A percentile compares a stretch with the other conserved stretches of the same genome.
These are phyloP conservation scores for Tephrocybe sp. DNA, from an alignment of 768 basidiomycete species.

Conservation along the genomic window DNA sequence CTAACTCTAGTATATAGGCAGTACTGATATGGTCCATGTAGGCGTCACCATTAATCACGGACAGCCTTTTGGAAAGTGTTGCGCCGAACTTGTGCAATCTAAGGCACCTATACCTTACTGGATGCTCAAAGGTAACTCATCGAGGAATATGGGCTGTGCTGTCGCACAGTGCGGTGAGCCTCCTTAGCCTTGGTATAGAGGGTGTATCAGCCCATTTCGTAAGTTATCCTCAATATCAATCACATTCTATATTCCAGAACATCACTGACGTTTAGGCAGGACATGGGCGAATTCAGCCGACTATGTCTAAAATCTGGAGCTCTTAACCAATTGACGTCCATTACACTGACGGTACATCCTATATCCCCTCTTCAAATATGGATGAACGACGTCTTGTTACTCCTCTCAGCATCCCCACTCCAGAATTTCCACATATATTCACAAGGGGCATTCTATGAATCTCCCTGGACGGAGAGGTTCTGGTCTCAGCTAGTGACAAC, in stretches of 20 bases:
- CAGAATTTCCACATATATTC: conserved; percentile 64
- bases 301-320: conserved; percentile 30
- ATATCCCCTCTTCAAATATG: conserved; percentile 37
- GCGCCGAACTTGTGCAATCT: conserved; percentile 48
- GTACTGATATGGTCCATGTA: conserved; percentile 22
- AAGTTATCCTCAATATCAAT: conserved; percentile 8
- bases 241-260: too few relatives aligned
- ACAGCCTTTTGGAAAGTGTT: conserved; percentile 47
- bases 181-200: conserved; percentile 59
- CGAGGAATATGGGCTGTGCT: conserved; percentile 52
- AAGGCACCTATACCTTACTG: conserved; percentile 57
- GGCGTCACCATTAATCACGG: conserved; percentile 59
- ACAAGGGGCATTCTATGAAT: conserved; percentile 36
- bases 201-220: conserved; percentile 62
- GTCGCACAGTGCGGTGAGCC: conserved; percentile 38
- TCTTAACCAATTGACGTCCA: conserved; percentile 45
- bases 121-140: conserved; percentile 70
- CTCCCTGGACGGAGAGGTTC: conserved; percentile 41
- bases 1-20: not conserved
- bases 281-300: conserved; percentile 45
- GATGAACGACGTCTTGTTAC: conserved; percentile 25
- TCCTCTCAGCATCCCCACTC: conserved; percentile 34
- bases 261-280: conserved; percentile 31
- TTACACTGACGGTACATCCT: conserved; percentile 54
- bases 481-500: conserved; percentile 45